Base-by-base conservation (phyloP, 805 yeast species). In the Metschnikowia drakensbergensis region DNA sequence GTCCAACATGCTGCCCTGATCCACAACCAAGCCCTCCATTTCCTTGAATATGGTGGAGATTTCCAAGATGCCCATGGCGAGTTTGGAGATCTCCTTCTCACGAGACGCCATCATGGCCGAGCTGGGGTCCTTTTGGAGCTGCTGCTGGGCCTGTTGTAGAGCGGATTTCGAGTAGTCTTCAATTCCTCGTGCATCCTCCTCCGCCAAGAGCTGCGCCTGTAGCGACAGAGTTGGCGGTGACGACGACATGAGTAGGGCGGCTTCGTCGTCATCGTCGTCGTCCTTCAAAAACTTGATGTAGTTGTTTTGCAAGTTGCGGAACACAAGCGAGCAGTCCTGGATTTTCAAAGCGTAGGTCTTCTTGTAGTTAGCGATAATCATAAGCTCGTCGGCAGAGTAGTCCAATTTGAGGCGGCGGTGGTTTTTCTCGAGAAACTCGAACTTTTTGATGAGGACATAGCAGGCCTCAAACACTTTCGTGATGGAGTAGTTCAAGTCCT, bases 21-120 rank as follows among this genome's bases (percentile, higher is more conserved):
- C 98, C 48, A 94, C 86, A 37, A 94, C 88, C 76, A 94, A 75
- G 34, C 83, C 81, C 60, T 95, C 97, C 79, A 94, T 80, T 61
- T 94, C 98, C 63, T 86, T 86, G 72, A 94, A 94, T 39, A 94
- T 92, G 1, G 92, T 88, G 29, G 95, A 86, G 1, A 94, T 88
- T 63, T 94, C 99, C 36, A 92, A 71, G 39, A 94, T 96, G 45
- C 97, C 96, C 73, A 88, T 88, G 3, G 99, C 98, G 46, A 94
- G 77, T 55, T 86, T 86, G 30, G 86, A 86, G 46, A 94, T 94
- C 61, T 92, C 99, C 46, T 83, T 80, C 61, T 94, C 99, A 46
- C 99, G 75, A 57, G 86, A 88, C 47, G 81, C 77, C 33, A 87
- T 65, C 61, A 49, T 60, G 46, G 47, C 64, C 47, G 62, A 73